Evolutionary conservation across 2,329 filamentous ascomycete genomes (phyloP).

Genomic region (Ophiostoma sp.): DNA sequence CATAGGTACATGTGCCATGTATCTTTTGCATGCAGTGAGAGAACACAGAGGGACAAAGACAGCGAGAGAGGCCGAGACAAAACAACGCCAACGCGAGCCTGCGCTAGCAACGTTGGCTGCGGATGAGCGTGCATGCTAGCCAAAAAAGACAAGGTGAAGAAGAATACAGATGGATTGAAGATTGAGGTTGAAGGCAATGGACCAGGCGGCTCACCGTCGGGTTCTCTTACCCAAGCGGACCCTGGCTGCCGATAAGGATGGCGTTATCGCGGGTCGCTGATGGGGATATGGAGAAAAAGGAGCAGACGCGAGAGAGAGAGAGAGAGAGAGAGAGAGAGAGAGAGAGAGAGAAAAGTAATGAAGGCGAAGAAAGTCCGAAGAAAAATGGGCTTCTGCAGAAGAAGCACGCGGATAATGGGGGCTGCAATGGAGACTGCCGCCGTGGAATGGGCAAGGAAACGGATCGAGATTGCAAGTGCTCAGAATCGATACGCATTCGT

Average conservation of each 20-base stretch:
- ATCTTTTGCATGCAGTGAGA: not conserved
- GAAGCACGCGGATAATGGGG: slow-evolving; percentile 2
- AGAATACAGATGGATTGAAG: not conserved
- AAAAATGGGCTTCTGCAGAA: slow-evolving; percentile 1
- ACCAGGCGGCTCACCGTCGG: not conserved
- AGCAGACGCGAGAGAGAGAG: not conserved
- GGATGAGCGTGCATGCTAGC: not conserved
- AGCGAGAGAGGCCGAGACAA: not conserved
- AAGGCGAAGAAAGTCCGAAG: slow-evolving; percentile 14
- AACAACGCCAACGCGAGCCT: not conserved
- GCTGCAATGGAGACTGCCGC: not conserved
- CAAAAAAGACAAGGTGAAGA: not conserved
- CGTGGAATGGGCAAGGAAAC: not conserved
- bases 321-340: not conserved
- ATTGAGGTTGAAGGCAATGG: not conserved
- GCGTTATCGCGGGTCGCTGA: slow-evolving; percentile 7
- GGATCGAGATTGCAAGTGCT: not conserved
- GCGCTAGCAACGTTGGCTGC: not conserved
- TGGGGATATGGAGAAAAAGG: not conserved
- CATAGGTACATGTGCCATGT: not conserved
- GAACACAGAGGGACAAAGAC: not conserved
- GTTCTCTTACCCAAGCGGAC: slow-evolving; percentile 11
- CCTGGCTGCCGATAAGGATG: slow-evolving; percentile 7
- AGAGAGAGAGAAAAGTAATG: not conserved
- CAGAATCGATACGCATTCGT: not conserved